Conservation (phyloP, 2,329 filamentous ascomycete genomes). For the Plenodomus lindquistii region DNA sequence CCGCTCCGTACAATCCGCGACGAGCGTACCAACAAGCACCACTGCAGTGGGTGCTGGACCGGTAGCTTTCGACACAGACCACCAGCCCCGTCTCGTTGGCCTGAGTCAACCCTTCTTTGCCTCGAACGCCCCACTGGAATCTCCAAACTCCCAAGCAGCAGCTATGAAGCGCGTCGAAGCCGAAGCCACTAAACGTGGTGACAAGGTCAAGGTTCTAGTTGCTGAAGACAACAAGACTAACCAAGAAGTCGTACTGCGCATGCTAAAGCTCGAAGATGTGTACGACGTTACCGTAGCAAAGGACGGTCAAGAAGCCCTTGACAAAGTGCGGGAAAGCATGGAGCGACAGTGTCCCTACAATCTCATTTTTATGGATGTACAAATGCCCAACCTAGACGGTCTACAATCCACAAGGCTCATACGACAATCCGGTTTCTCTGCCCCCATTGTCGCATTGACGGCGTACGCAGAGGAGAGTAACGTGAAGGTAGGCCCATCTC, state of each 20-base stretch:
- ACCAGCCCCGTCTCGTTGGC: conserved; percentile 78
- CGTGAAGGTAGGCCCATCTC: conserved; percentile 66
- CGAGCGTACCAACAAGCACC: conserved; percentile 25
- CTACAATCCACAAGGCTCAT: conserved; percentile 85
- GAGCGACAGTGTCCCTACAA: conserved; percentile 73
- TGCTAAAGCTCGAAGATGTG: conserved; percentile 76
- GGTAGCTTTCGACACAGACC: conserved; percentile 59
- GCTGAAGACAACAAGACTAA: conserved; percentile 73
- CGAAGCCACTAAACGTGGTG: conserved; percentile 57
- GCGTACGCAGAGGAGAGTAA: conserved; percentile 92
- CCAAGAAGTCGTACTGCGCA: conserved; percentile 58
- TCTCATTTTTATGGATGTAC: conserved; percentile 94
- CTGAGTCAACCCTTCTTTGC: conserved; percentile 82
- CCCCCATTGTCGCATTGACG: conserved; percentile 87
- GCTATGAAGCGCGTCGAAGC: conserved; percentile 68
- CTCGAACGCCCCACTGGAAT: conserved; percentile 51
- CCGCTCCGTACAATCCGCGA: conserved; percentile 38
- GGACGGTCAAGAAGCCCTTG: conserved; percentile 75
- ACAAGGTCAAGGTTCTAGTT: conserved; percentile 78
- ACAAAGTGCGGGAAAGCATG: conserved; percentile 83
- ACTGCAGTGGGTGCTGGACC: conserved; percentile 24
- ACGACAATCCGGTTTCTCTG: conserved; percentile 80
- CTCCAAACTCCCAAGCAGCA: conserved; percentile 64
- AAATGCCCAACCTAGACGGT: conserved; percentile 91
- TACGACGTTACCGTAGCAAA: conserved; percentile 88